Conservation (phyloP, 2,329 filamentous ascomycete species). For the Hypoxylon sp. region DNA sequence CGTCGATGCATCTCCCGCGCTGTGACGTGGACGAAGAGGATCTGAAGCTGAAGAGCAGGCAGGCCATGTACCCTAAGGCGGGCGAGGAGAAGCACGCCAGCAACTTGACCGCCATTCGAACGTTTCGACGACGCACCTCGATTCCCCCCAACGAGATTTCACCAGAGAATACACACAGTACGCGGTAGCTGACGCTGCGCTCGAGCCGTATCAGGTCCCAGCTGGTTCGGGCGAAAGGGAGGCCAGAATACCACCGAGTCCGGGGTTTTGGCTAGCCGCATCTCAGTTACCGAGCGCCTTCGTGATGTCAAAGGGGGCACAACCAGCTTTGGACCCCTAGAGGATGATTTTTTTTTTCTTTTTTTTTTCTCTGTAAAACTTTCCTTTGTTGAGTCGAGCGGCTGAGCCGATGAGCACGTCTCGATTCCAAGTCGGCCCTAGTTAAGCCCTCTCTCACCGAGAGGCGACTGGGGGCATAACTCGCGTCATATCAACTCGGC, state of each 20-base stretch:
- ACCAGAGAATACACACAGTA: background rate
- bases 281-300: constrained; percentile 6
- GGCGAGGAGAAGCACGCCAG: background rate
- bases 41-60: background rate
- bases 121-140: background rate
- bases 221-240: background rate
- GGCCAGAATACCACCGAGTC: background rate
- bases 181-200: background rate
- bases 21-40: background rate
- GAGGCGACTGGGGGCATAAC: constrained; percentile 2
- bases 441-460: background rate
- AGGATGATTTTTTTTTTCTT: too few relatives aligned
- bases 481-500: constrained; percentile 6
- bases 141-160: background rate
- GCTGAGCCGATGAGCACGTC: background rate
- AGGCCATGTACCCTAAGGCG: too few relatives aligned
- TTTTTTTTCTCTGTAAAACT: too few relatives aligned
- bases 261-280: background rate
- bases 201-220: background rate
- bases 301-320: constrained; percentile 2
- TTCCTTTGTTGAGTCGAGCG: background rate
- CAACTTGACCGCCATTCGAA: background rate
- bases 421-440: background rate
- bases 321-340: background rate
- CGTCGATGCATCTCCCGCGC: too few relatives aligned